Percentiles rank a stretch among this genome's conserved stretches.
phyloP scores from a whole-genome alignment of 2,329 filamentous ascomycete species.

The Pseudocercospora macadamiae region DNA sequence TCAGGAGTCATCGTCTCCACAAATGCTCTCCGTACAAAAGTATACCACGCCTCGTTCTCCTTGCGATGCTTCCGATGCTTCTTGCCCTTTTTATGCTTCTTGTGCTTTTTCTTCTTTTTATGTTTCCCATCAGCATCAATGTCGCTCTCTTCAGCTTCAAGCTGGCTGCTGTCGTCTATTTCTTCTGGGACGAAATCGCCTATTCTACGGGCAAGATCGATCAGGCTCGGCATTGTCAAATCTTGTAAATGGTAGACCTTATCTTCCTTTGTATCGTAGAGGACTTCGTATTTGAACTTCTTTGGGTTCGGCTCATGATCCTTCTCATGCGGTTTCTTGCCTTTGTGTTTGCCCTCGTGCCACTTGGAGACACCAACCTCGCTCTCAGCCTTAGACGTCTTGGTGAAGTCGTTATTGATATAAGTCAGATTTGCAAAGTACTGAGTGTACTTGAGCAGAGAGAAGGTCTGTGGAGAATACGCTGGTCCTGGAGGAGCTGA shows the following conservation, averaged over 20 bases:
- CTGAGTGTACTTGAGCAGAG: conserved; percentile 79
- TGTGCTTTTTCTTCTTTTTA: conserved; percentile 26
- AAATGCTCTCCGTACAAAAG: conserved; percentile 78
- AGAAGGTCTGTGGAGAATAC: conserved; percentile 82
- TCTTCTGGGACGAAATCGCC: conserved; percentile 54
- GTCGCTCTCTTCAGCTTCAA: conserved; percentile 34
- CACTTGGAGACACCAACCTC: conserved; percentile 51
- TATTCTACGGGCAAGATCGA: conserved; percentile 80
- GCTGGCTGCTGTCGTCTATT: conserved; percentile 27
- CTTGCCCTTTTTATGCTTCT: conserved; percentile 36
- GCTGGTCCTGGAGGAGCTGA: conserved; percentile 79
- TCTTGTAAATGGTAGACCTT: conserved; percentile 74
- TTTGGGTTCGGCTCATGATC: conserved; percentile 60
- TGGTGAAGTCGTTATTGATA: conserved; percentile 73
- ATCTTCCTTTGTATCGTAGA: conserved; percentile 84
- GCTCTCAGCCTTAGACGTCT: conserved; percentile 21
- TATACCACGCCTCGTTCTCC: conserved; percentile 70
- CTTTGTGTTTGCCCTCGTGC: conserved; percentile 66
- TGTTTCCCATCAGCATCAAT: conserved; percentile 31
- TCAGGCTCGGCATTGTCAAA: conserved; percentile 79
- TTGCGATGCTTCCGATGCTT: conserved; percentile 51
- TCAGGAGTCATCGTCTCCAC: conserved; percentile 70
- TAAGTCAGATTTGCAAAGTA: conserved; percentile 93
- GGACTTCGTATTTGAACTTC: conserved; percentile 74
- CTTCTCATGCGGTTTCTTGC: conserved; percentile 56